Percentiles rank a stretch among this genome's conserved stretches.
Evolutionary conservation across 2,329 filamentous ascomycete genomes (phyloP).

Genomic region (Lomentospora prolificans): DNA sequence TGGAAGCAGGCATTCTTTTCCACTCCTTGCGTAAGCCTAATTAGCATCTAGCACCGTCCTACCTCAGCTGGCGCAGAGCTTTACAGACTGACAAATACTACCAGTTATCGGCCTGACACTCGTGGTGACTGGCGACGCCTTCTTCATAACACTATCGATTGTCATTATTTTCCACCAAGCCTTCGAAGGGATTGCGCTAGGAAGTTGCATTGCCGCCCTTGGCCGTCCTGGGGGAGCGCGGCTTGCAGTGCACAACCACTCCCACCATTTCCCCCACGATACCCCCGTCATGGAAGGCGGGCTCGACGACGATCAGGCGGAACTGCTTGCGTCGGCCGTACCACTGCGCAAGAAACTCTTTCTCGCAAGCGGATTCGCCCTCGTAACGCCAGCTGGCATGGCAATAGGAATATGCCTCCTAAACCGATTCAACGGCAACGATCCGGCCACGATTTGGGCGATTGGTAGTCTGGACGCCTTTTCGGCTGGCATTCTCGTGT

Average conservation of each 20-base stretch:
- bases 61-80: too few species aligned
- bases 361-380: conserved; percentile 54
- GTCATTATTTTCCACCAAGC: conserved; percentile 72
- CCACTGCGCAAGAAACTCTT: conserved; percentile 42
- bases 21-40: conserved; percentile 55
- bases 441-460: conserved; percentile 56
- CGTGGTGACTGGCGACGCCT: conserved; percentile 46
- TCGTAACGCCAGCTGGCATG: conserved; percentile 71
- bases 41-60: too few species aligned
- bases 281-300: conserved; percentile 11
- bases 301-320: conserved; percentile 9
- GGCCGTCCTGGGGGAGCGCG: conserved; percentile 22
- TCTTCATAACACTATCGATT: conserved; percentile 45
- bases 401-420: conserved; percentile 67
- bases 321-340: conserved; percentile 14
- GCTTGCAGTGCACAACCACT: conserved; percentile 9
- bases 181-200: conserved; percentile 68
- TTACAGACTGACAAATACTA: not conserved
- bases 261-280: conserved; percentile 13
- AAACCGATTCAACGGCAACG: conserved; percentile 62
- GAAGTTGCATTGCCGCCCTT: conserved; percentile 57
- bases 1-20: conserved; percentile 66
- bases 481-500: conserved; percentile 66
- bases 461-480: conserved; percentile 66
- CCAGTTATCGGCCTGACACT: conserved; percentile 54